These are phyloP conservation scores for Emmonsiellopsis sp. DNA, from an alignment of 2,329 filamentous ascomycete genomes.

Conservation along the genomic window DNA sequence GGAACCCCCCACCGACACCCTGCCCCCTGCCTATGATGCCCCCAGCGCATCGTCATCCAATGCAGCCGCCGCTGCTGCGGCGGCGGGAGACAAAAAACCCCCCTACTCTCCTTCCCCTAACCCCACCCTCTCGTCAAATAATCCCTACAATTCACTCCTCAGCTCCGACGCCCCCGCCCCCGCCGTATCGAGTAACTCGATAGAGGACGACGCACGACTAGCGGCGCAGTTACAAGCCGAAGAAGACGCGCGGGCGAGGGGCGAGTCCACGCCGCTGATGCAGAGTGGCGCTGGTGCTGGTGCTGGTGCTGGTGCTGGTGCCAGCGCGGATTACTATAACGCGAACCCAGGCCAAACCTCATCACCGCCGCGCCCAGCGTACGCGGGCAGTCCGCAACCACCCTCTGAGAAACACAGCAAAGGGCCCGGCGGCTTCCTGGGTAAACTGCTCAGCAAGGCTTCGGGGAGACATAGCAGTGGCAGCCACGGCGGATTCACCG, in stretches of 20 bases:
- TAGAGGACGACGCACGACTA: constrained; percentile 61
- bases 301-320: background rate
- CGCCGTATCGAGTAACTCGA: constrained; percentile 16
- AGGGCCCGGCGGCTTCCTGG: background rate
- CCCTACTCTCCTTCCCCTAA: constrained; percentile 10
- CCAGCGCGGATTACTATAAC: background rate
- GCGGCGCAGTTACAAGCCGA: constrained; percentile 74
- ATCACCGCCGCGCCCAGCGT: background rate
- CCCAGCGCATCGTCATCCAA: constrained; percentile 14
- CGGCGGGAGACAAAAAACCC: constrained; percentile 33
- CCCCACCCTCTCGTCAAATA: constrained; percentile 51
- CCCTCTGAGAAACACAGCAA: background rate
- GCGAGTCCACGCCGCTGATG: constrained; percentile 8
- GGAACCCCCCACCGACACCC: constrained; percentile 46
- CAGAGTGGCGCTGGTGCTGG: background rate
- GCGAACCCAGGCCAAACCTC: background rate
- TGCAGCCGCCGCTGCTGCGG: constrained; percentile 32
- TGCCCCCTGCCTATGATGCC: constrained; percentile 51
- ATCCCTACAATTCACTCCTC: constrained; percentile 52
- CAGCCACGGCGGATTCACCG: background rate
- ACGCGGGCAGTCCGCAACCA: background rate
- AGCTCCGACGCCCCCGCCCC: background rate
- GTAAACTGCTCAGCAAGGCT: constrained; percentile 1
- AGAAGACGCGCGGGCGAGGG: constrained; percentile 56
- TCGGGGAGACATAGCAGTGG: background rate